A percentile compares a stretch with the other conserved stretches of the same genome.
Conservation (phyloP, 768 basidiomycete species). For the Fomitopsis serialis region DNA sequence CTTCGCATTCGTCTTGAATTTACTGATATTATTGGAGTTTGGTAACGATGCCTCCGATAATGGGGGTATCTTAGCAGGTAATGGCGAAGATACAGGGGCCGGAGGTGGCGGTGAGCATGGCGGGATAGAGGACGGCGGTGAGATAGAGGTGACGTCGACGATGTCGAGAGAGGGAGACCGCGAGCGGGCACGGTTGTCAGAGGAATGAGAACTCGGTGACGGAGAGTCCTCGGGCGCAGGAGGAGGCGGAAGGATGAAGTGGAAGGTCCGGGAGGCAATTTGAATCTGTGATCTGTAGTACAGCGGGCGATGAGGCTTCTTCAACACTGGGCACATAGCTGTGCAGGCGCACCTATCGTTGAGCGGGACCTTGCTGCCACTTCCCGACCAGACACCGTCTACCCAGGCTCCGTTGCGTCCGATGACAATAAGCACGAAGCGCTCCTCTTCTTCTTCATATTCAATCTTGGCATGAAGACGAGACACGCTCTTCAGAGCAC, state of each 20-base stretch:
- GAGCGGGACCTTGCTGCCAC: conserved; percentile 81
- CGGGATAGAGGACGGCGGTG: conserved; percentile 65
- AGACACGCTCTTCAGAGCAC: conserved; percentile 96
- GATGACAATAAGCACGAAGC: conserved; percentile 84
- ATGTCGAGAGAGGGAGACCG: conserved; percentile 83
- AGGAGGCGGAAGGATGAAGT: conserved; percentile 92
- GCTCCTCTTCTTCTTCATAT: conserved; percentile 85
- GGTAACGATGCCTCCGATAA: conserved; percentile 50
- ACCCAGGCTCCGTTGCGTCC: conserved; percentile 99
- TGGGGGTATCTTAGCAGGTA: conserved; percentile 40
- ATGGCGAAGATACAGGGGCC: conserved; percentile 32
- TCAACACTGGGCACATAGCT: not conserved
- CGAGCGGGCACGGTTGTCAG: conserved; percentile 56
- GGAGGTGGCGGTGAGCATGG: conserved; percentile 66
- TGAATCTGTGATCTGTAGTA: conserved; percentile 81
- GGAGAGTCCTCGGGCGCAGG: conserved; percentile 76
- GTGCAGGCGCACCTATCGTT: conserved; percentile 61
- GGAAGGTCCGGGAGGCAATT: conserved; percentile 95
- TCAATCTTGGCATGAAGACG: conserved; percentile 93
- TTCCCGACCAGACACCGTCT: conserved; percentile 91
- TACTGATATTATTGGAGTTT: conserved; percentile 46
- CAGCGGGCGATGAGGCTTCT: conserved; percentile 12
- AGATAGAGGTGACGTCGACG: conserved; percentile 48
- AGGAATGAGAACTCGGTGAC: conserved; percentile 73
- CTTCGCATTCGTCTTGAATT: conserved; percentile 42